These are phyloP conservation scores for Andalucia godoyi DNA, from an alignment of 78 protist genomes.

Conservation along the genomic window DNA sequence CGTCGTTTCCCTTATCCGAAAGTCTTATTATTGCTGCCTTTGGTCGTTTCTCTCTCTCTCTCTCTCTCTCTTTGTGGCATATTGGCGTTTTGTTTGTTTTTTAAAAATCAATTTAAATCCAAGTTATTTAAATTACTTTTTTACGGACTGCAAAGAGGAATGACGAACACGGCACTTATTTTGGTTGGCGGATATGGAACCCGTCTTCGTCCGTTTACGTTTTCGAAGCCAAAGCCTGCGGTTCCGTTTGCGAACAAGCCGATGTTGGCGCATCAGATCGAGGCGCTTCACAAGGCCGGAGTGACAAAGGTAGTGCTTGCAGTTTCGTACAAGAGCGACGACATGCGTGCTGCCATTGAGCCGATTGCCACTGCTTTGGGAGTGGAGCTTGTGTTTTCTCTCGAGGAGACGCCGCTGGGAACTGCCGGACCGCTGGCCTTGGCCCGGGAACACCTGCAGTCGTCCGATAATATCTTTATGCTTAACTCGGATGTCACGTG, in stretches of 20 bases:
- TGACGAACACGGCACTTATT: conserved; percentile 83
- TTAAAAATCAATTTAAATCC: no score
- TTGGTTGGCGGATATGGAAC: conserved; percentile 94
- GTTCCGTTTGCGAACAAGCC: conserved; percentile 84
- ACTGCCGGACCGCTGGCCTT: conserved; percentile 94
- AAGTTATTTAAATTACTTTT: no score
- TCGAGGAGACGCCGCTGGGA: conserved; percentile 78
- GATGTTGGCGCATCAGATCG: conserved; percentile 81
- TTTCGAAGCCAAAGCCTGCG: conserved; percentile 86
- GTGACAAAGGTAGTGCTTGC: conserved; percentile 81
- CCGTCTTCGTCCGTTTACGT: conserved; percentile 88
- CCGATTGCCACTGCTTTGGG: not conserved
- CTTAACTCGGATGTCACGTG: conserved; percentile 84
- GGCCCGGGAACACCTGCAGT: conserved; percentile 37
- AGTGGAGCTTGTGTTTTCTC: conserved; percentile 59
- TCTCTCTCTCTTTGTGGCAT: no score
- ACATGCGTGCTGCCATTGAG: conserved; percentile 33
- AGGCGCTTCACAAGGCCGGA: conserved; percentile 72
- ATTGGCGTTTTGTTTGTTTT: no score
- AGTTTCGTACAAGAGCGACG: conserved; percentile 72
- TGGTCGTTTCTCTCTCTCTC: no score
- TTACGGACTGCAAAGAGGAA: no score
- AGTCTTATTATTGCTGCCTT: no score
- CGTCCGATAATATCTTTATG: conserved; percentile 76
- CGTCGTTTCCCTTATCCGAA: no score